Base-by-base conservation (phyloP, 345 rosid genomes). In the Gossypium raimondii region DNA sequence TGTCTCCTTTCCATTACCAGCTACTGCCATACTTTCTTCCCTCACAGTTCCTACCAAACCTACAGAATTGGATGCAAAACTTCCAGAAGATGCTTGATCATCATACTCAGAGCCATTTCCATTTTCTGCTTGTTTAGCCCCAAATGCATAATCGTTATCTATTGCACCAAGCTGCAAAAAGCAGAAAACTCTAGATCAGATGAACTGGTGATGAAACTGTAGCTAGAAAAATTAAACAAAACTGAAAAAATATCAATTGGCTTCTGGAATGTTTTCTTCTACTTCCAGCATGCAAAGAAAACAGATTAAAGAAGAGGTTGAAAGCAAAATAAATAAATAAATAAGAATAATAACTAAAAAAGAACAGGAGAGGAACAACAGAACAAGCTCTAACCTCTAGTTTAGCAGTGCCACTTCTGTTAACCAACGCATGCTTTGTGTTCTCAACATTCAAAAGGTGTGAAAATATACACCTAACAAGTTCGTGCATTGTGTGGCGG, bases 401-500 rank as follows among this genome's bases (percentile, higher is more conserved):
- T 59, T 80, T 84, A 80, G 81, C 82, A 73, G 83, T 65, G 81
- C 80, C 80, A 72, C 82, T 84, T 84, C 97, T 89, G 86, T 90
- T 91, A 77, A 88, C 92, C 83, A 93, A 84, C 2, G 90, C 89
- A 72, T 48, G 82, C 53, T 91, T 96, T 27, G 98, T 85, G 85
- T 86, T 85, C 74, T 86, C 97, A 80, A 92, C 86, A 62, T 91
- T 85, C 24, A 90, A 88, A 78, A 95, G 98, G 84, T 93, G 99
- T 34, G 87, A 85, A 85, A 95, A 93, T 78, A 95, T 90, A 80
- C 97, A 87, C 85, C 96, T 86, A 51, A 95, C 89, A 75, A 95
- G 86, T 83, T 93, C 99, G 67, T 88, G 91, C 98, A 95, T 91
- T 13, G 98, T 89, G 79, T 89, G 92, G 65, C 98, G 98, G 82